A percentile compares a stretch with the other conserved stretches of the same genome.
Evolutionary conservation across 768 basidiomycete species (phyloP).

Genomic region (Boletus huronensis): DNA sequence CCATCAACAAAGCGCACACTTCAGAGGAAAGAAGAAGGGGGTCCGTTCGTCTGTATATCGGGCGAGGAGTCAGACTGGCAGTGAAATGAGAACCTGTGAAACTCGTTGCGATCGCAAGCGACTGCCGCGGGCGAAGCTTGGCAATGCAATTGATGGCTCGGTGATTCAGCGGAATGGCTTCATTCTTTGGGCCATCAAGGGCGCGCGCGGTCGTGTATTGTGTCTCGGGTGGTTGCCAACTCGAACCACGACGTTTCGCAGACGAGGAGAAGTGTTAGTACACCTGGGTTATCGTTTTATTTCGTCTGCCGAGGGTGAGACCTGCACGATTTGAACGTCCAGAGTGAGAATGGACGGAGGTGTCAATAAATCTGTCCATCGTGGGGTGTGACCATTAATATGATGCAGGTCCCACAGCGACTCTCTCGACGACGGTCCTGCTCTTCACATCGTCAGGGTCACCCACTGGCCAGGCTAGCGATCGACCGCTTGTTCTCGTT

Average conservation of each 20-base stretch:
- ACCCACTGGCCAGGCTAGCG: background rate
- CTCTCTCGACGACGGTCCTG: background rate
- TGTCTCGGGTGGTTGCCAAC: background rate
- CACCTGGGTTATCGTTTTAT: too few relatives aligned
- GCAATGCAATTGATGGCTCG: background rate
- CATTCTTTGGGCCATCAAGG: background rate
- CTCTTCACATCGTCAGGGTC: background rate
- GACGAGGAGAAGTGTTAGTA: too few relatives aligned
- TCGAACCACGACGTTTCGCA: background rate
- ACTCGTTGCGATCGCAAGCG: background rate
- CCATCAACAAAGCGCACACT: background rate
- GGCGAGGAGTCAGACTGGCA: background rate
- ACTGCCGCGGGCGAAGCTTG: background rate
- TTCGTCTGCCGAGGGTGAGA: background rate
- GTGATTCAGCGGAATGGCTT: background rate
- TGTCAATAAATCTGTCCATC: background rate
- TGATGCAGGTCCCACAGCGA: too few relatives aligned
- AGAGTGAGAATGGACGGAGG: background rate
- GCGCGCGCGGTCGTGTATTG: background rate
- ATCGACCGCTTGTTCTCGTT: background rate
- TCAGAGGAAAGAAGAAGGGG: background rate
- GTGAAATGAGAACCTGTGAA: background rate
- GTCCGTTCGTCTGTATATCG: background rate
- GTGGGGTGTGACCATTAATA: background rate
- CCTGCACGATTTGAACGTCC: background rate